A percentile compares a stretch with the other conserved stretches of the same genome.
These are phyloP conservation scores for Acmispon strigosus DNA, from an alignment of 306 rosid species.

Conservation along the genomic window DNA sequence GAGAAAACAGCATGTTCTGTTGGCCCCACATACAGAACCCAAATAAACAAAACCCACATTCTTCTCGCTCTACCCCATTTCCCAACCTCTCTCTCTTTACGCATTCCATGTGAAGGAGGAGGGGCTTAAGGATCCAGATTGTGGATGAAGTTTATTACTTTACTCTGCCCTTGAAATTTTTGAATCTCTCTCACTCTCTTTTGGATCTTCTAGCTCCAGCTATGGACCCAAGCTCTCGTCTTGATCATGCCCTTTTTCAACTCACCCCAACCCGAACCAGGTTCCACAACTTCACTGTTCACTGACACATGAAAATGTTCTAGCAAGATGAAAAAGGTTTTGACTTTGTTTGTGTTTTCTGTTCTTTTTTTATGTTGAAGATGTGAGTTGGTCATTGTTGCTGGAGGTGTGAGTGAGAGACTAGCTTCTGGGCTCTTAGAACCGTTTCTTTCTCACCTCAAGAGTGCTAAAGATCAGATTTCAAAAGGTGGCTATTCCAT, in stretches of 20 bases:
- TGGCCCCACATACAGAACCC: slow-evolving; percentile 60
- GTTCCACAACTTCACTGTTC: slow-evolving; percentile 29
- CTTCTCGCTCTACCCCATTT: slow-evolving; percentile 45
- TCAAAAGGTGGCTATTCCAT: slow-evolving; percentile 97
- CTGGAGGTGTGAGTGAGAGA: slow-evolving; percentile 66
- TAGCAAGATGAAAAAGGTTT: not conserved
- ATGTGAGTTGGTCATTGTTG: slow-evolving; percentile 70
- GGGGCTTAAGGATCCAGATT: slow-evolving; percentile 7
- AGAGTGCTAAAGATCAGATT: slow-evolving; percentile 91
- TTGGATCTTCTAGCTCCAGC: not conserved
- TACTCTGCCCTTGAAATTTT: not conserved
- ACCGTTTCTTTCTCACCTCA: slow-evolving; percentile 77
- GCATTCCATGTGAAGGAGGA: slow-evolving; percentile 33
- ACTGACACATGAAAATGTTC: not conserved
- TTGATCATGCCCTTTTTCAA: slow-evolving; percentile 92
- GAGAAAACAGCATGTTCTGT: slow-evolving; percentile 19
- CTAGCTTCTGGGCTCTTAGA: slow-evolving; percentile 83
- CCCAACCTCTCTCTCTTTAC: slow-evolving; percentile 36
- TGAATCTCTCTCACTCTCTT: not conserved
- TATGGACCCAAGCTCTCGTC: slow-evolving; percentile 80
- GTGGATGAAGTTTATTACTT: not conserved
- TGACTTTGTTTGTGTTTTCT: slow-evolving; percentile 10
- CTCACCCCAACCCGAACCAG: slow-evolving; percentile 99
- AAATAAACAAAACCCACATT: slow-evolving; percentile 17
- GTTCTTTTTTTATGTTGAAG: slow-evolving; percentile 33